These are phyloP conservation scores for Septoria petroselini DNA, from an alignment of 2,329 filamentous ascomycete species.

Conservation along the genomic window DNA sequence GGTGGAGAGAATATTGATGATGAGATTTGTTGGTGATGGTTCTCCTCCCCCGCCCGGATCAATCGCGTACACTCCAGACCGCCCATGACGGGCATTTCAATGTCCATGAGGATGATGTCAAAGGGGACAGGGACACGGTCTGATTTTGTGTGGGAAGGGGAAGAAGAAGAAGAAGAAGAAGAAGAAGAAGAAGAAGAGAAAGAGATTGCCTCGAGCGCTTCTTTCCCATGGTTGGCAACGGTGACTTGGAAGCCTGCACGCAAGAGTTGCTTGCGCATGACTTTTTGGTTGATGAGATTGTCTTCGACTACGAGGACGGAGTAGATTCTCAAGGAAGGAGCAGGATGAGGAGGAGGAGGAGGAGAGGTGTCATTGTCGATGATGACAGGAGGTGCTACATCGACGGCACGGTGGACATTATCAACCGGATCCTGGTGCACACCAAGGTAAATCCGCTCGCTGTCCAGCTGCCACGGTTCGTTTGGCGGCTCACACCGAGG, in stretches of 20 bases:
- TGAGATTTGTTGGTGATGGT: slow-evolving; percentile 48
- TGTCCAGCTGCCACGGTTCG: not conserved
- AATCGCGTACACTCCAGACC: slow-evolving; percentile 27
- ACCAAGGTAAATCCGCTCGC: slow-evolving; percentile 52
- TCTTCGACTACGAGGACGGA: slow-evolving; percentile 35
- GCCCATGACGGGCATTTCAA: slow-evolving; percentile 35
- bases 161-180: no score
- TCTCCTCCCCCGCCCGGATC: slow-evolving; percentile 35
- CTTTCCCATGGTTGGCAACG: slow-evolving; percentile 31
- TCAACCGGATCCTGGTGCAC: slow-evolving; percentile 52
- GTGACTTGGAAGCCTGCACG: slow-evolving; percentile 26
- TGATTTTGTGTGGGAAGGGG: not conserved
- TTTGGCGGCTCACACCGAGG: slow-evolving; percentile 49
- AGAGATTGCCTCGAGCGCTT: slow-evolving; percentile 27
- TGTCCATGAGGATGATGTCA: slow-evolving; percentile 31
- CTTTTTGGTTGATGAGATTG: slow-evolving; percentile 36
- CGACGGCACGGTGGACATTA: no score
- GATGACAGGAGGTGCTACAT: slow-evolving; percentile 11
- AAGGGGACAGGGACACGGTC: slow-evolving; percentile 27
- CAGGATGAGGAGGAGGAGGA: no score
- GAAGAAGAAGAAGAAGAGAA: not conserved
- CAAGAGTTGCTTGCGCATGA: slow-evolving; percentile 29
- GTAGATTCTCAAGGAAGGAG: no score
- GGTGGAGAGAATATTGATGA: no score
- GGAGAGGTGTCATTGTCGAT: slow-evolving; percentile 28